Conservation (phyloP, 306 rosid species). For the Malus sylvestris region DNA sequence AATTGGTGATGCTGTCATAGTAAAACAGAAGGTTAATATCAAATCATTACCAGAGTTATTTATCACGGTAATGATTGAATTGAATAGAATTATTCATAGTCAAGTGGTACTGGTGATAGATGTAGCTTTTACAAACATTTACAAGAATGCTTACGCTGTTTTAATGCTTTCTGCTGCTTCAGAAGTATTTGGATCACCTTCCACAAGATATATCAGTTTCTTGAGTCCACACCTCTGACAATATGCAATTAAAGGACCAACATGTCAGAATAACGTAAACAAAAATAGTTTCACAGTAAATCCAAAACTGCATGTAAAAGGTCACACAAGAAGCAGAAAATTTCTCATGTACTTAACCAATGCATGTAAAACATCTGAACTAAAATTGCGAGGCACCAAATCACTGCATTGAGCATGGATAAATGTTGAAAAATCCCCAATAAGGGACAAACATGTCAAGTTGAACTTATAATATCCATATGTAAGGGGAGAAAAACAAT, state of each 20-base stretch:
- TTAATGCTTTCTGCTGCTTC: conserved; percentile 94
- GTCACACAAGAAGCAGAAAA: neutral
- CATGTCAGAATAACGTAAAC: conserved; percentile 11
- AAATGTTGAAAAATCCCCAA: neutral
- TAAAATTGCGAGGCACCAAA: no score
- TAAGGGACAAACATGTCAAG: neutral
- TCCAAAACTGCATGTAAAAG: neutral
- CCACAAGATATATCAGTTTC: conserved; percentile 90
- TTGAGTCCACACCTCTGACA: conserved; percentile 85
- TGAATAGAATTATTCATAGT: neutral
- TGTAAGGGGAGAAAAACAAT: neutral
- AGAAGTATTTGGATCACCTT: conserved; percentile 91
- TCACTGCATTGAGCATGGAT: neutral
- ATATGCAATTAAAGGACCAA: conserved; percentile 20
- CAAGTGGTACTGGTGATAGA: neutral
- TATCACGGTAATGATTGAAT: neutral
- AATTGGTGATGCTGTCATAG: neutral
- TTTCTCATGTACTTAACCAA: neutral
- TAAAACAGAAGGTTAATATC: neutral
- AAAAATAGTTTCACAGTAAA: neutral
- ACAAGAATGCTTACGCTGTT: conserved; percentile 66
- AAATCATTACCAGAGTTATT: neutral
- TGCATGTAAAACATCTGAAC: neutral
- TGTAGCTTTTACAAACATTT: neutral
- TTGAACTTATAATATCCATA: neutral